Evolutionary conservation across 2,329 filamentous ascomycete species (phyloP).

Genomic region (Diaporthe humulicola): DNA sequence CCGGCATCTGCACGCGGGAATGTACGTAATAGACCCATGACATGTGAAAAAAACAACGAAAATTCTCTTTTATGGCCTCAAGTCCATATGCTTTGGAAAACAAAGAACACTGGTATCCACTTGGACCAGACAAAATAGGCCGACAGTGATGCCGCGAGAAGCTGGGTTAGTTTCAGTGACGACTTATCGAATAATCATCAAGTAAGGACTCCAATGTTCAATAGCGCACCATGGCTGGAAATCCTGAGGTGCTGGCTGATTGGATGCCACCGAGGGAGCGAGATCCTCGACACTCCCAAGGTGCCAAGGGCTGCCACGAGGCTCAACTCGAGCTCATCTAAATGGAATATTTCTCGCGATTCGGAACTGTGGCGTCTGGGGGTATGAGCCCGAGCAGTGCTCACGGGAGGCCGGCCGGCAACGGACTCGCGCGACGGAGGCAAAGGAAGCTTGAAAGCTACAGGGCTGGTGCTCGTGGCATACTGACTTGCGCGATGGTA

Average conservation of each 20-base stretch:
- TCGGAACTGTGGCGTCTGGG: neutral
- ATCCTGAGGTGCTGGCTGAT: neutral
- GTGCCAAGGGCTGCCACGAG: neutral
- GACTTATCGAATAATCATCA: conserved; percentile 36
- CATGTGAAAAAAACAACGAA: conserved; percentile 12
- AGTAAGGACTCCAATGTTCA: conserved; percentile 10
- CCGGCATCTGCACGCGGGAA: conserved; percentile 37
- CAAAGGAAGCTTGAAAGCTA: neutral
- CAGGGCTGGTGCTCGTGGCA: neutral
- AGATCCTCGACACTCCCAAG: neutral
- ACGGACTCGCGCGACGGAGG: neutral
- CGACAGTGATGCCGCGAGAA: conserved; percentile 18
- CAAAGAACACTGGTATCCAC: conserved; percentile 19
- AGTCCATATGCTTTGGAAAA: neutral
- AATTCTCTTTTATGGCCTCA: neutral
- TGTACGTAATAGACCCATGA: conserved; percentile 37
- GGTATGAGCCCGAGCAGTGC: neutral
- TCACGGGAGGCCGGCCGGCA: neutral
- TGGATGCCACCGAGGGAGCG: neutral
- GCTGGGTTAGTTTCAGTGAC: conserved; percentile 5
- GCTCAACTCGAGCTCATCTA: neutral
- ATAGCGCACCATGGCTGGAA: neutral
- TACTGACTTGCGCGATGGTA: neutral
- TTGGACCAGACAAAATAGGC: conserved; percentile 1
- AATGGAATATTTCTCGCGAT: neutral